Base-by-base conservation (phyloP, 768 basidiomycete genomes). In the Xerocomellus chrysenteron region DNA sequence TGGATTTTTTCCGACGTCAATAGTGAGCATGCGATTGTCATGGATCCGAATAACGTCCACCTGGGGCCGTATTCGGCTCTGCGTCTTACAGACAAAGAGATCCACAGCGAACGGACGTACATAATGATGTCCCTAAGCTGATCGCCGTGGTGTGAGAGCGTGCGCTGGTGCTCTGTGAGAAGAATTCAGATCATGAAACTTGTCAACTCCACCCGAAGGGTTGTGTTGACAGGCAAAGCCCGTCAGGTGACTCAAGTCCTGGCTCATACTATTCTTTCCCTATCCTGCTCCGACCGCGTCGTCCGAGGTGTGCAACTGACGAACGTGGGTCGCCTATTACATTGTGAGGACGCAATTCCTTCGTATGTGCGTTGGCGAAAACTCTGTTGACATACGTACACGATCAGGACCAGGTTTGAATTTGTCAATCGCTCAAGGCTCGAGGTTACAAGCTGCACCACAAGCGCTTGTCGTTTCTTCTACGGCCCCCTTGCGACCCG, bases 131-230 rank as follows among this genome's bases (percentile, higher is more conserved):
- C 43, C 40, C 33, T 39, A 33, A 43, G 8, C 30, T 56, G 64
- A 52, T 69, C 65, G 53, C 66, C 65, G 66, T 49, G n/a, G 68
- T 68, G 67, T 68, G 67, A 68, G 67, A 68, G 57, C 50, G 55
- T 40, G 52, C 46, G 28, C 21, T n/a, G 36, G 3, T 39, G 19
- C 11, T 19, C 54, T 44, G 60, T 61, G 60, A 58, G 60, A 50
- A 57, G 28, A 43, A 42, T 5, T 30, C 4, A 24, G 33, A 21
- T 56, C 39, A 47, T 63, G 50, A 58, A 57, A 52, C 60, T 37
- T 12, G 44, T 39, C 28, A 19, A 26, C 24, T 24, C 17, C 35
- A 50, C 47, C 47, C 26, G 17, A 51, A 49, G 21, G 35, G 59
- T 48, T 61, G 59, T 16, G 5, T 26, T 61, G 59, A 56, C 59